A percentile compares a stretch with the other conserved stretches of the same genome.
Conservation (phyloP, 352 stramenopile genomes). For the Peronospora farinosa region DNA sequence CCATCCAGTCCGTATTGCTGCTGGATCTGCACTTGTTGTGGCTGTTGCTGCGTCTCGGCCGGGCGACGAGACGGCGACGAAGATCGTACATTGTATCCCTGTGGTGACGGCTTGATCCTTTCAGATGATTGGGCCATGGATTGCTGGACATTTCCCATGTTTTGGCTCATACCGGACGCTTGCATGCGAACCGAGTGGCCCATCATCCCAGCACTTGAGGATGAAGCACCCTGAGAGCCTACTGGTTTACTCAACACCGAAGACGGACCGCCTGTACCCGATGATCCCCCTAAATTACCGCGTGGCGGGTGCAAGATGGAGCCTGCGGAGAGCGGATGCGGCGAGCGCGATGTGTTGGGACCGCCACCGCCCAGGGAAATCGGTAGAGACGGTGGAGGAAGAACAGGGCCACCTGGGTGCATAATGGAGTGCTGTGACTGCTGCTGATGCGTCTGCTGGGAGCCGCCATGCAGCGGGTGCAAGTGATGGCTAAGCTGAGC, state of each 20-base stretch:
- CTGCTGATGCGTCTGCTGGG: constrained; percentile 24
- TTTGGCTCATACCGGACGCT: constrained; percentile 40
- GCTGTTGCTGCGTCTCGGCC: constrained; percentile 39
- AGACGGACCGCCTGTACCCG: constrained; percentile 24
- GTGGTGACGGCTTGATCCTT: constrained; percentile 24
- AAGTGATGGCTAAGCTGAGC: constrained; percentile 60
- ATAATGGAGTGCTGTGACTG: constrained; percentile 36
- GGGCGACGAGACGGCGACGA: constrained; percentile 35
- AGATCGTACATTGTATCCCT: constrained; percentile 36
- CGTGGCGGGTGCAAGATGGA: constrained; percentile 70
- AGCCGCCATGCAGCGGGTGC: constrained; percentile 64
- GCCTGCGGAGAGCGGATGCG: constrained; percentile 51
- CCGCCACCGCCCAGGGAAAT: constrained; percentile 43
- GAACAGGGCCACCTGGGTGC: constrained; percentile 48
- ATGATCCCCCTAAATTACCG: constrained; percentile 29
- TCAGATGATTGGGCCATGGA: constrained; percentile 30
- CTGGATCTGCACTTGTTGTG: constrained; percentile 39
- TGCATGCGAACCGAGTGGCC: constrained; percentile 58
- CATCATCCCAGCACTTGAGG: constrained; percentile 34
- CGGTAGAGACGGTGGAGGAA: constrained; percentile 57
- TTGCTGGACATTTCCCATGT: constrained; percentile 31
- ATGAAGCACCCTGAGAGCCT: constrained; percentile 17
- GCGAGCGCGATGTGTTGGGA: constrained; percentile 43
- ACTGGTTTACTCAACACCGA: constrained; percentile 55
- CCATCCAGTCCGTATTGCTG: constrained; percentile 60